Evolutionary conservation across 805 yeast species (phyloP).

Genomic region (Hanseniaspora valbyensis): DNA sequence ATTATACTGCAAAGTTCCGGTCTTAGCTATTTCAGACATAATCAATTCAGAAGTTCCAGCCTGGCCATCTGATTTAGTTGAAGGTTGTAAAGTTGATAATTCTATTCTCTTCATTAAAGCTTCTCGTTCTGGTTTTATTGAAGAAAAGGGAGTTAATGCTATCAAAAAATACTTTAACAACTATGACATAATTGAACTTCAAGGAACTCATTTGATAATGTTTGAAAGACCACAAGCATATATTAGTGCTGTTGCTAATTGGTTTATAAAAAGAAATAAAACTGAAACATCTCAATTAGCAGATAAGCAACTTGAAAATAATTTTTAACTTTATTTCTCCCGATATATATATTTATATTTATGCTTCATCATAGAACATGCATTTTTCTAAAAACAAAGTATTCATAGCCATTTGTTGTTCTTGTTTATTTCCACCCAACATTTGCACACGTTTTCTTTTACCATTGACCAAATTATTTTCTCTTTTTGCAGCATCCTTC

Average conservation of each 20-base stretch:
- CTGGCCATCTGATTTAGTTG: slow-evolving; percentile 21
- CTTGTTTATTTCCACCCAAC: background rate
- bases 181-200: slow-evolving; percentile 21
- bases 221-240: slow-evolving; percentile 24
- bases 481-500: background rate
- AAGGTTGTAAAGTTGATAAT: slow-evolving; percentile 22
- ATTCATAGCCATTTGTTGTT: background rate
- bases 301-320: too few relatives aligned
- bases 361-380: background rate
- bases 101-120: slow-evolving; percentile 39
- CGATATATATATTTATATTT: too few relatives aligned
- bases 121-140: slow-evolving; percentile 33
- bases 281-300: too few relatives aligned
- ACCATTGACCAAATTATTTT: background rate
- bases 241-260: slow-evolving; percentile 18
- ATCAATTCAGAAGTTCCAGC: slow-evolving; percentile 25
- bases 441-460: slow-evolving; percentile 1
- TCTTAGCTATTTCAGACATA: slow-evolving; percentile 19
- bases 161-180: slow-evolving; percentile 24
- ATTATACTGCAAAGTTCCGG: slow-evolving; percentile 13
- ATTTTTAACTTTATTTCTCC: too few relatives aligned
- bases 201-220: slow-evolving; percentile 27
- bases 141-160: slow-evolving; percentile 22
- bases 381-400: slow-evolving; percentile 4
- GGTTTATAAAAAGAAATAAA: slow-evolving; percentile 15